These are phyloP conservation scores for Fusarium sp. DNA, from an alignment of 2,329 filamentous ascomycete species.

Conservation along the genomic window DNA sequence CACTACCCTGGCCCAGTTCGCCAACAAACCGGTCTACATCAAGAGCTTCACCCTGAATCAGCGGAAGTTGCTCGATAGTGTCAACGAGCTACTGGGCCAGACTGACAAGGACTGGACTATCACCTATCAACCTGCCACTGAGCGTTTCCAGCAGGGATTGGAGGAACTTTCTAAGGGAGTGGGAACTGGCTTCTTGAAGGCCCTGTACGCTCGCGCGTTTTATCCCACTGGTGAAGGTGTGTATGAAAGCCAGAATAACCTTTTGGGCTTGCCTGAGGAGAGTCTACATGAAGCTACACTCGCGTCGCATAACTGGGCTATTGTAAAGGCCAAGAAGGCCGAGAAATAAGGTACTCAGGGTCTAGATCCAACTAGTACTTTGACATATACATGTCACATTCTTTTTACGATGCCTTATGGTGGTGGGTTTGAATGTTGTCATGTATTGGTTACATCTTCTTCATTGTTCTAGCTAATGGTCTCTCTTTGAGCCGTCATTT, in stretches of 20 bases:
- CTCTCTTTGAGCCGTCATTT: not conserved
- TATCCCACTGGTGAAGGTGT: not conserved
- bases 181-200: not conserved
- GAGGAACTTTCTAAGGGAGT: not conserved
- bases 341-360: not conserved
- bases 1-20: not conserved
- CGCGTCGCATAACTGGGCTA: not conserved
- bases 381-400: too few relatives aligned
- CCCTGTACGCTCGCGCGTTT: not conserved
- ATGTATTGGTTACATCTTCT: not conserved
- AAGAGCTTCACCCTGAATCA: not conserved
- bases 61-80: not conserved
- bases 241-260: not conserved
- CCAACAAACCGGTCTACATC: not conserved
- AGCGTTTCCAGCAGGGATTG: not conserved
- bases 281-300: not conserved
- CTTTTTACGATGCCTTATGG: not conserved
- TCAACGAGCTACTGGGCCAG: not conserved
- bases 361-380: not conserved
- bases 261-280: not conserved
- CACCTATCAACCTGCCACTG: not conserved
- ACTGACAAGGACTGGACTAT: not conserved
- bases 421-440: not conserved
- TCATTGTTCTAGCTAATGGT: not conserved
- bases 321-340: not conserved